phyloP scores from a whole-genome alignment of 495 filamentous ascomycete species.

The Podospora conica region DNA sequence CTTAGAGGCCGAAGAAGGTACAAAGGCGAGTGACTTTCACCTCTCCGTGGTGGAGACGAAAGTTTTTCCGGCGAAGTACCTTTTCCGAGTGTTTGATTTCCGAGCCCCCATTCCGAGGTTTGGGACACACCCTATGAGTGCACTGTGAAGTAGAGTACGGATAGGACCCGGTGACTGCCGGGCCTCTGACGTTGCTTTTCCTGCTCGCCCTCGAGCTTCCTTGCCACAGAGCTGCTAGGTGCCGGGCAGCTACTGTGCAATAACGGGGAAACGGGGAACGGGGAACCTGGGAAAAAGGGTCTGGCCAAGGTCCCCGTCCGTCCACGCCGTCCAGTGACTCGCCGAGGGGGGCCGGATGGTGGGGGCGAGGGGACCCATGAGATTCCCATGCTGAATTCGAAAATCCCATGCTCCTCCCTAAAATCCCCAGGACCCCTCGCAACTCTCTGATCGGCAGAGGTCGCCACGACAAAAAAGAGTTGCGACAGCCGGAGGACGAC shows the following conservation, averaged over 20 bases:
- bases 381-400: background rate
- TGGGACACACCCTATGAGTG: too few species aligned
- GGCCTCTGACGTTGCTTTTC: too few species aligned
- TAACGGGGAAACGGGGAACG: background rate
- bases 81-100: too few species aligned
- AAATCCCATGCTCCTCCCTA: background rate
- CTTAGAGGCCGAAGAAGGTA: too few species aligned
- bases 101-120: too few species aligned
- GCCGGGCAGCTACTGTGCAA: background rate
- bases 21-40: too few species aligned
- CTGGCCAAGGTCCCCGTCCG: background rate
- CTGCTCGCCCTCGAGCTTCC: background rate
- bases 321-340: background rate
- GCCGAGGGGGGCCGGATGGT: background rate
- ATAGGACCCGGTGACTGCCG: background rate
- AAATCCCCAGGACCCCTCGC: slow-evolving; percentile 3
- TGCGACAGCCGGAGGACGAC: background rate
- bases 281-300: background rate
- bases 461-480: background rate
- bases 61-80: too few species aligned
- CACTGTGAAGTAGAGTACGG: background rate
- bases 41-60: too few species aligned
- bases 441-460: slow-evolving; percentile 4
- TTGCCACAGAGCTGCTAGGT: background rate
- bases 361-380: background rate